Percentiles rank a stretch among this genome's conserved stretches.
phyloP scores from a whole-genome alignment of 1,284 basidiomycete genomes.

The Coriolopsis trogii region DNA sequence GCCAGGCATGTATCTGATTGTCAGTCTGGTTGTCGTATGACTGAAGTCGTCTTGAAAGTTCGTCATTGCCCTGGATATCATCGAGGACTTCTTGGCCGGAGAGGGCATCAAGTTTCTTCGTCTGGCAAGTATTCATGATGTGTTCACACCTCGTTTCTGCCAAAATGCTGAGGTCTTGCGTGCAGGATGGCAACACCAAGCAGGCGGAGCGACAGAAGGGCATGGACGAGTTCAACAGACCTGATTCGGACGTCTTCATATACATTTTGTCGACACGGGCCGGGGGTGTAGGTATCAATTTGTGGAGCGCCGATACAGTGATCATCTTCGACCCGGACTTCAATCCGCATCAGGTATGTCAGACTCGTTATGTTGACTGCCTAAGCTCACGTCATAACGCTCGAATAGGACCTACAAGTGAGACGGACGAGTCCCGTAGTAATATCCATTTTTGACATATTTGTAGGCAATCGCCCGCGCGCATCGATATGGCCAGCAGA shows the following conservation, averaged over 20 bases:
- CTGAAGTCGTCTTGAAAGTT: conserved; percentile 54
- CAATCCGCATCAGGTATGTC: conserved; percentile 86
- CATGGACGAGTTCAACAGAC: conserved; percentile 93
- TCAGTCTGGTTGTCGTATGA: background rate
- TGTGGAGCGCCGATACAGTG: conserved; percentile 88
- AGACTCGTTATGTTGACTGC: background rate
- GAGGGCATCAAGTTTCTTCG: conserved; percentile 91
- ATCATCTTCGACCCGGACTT: conserved; percentile 94
- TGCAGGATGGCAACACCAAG: conserved; percentile 89
- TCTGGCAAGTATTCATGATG: conserved; percentile 57
- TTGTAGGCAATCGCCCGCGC: conserved; percentile 85
- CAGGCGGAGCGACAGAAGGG: conserved; percentile 87
- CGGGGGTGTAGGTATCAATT: conserved; percentile 95
- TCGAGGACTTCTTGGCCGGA: conserved; percentile 93
- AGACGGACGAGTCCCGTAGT: background rate
- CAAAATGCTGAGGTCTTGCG: background rate
- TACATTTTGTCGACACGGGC: conserved; percentile 94
- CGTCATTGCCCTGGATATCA: conserved; percentile 86
- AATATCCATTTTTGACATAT: conserved; percentile 17
- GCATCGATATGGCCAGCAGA: conserved; percentile 82
- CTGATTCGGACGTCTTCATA: conserved; percentile 86
- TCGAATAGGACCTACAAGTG: conserved; percentile 70
- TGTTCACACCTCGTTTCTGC: background rate
- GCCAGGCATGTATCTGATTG: conserved; percentile 69
- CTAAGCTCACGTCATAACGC: background rate